phyloP scores from a whole-genome alignment of 2,329 filamentous ascomycete species.

The Colletotrichum lupini region DNA sequence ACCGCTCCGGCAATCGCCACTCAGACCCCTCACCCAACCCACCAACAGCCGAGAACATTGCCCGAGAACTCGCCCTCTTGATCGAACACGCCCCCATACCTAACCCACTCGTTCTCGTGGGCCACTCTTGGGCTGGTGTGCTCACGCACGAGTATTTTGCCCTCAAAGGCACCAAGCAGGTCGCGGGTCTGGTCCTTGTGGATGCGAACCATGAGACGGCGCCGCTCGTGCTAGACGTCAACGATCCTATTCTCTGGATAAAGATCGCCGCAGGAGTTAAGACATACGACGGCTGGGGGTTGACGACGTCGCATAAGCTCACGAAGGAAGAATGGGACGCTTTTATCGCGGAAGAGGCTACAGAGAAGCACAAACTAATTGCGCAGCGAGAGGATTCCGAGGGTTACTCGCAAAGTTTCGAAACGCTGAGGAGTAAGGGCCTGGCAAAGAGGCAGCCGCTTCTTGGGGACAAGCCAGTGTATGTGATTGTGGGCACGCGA shows the following conservation, averaged over 20 bases:
- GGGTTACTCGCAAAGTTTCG: constrained; percentile 9
- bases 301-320: constrained; percentile 3
- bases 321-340: constrained; percentile 21
- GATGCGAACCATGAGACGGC: constrained; percentile 20
- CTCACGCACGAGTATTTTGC: constrained; percentile 21
- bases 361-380: constrained; percentile 5
- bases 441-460: not conserved
- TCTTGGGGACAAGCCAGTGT: constrained; percentile 4
- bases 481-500: constrained; percentile 10
- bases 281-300: constrained; percentile 4
- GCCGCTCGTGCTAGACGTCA: constrained; percentile 7
- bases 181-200: constrained; percentile 14
- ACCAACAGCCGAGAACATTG: constrained; percentile 15
- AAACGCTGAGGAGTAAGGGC: not conserved
- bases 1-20: constrained; percentile 20
- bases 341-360: constrained; percentile 9
- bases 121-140: constrained; percentile 24
- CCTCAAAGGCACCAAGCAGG: not conserved
- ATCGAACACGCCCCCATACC: not conserved
- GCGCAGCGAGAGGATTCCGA: not conserved
- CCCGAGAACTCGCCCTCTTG: constrained; percentile 1
- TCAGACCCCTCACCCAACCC: not conserved
- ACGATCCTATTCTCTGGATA: constrained; percentile 9
- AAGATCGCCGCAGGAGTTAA: constrained; percentile 3
- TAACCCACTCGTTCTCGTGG: not conserved